Percentiles rank a stretch among this genome's conserved stretches.
phyloP scores from a whole-genome alignment of 768 basidiomycete species.

The Russula sp. region DNA sequence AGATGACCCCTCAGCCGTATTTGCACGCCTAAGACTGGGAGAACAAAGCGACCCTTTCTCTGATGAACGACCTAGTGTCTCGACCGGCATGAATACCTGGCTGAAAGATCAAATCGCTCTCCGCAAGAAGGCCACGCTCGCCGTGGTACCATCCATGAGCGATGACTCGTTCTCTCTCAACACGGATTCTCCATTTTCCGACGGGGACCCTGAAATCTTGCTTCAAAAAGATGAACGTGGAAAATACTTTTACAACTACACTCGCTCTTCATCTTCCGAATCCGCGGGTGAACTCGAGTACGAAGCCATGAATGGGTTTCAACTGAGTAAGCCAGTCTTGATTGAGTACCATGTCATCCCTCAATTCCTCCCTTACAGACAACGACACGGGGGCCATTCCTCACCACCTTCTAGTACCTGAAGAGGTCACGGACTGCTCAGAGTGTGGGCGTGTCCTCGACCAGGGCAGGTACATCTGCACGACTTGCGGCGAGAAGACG shows the following conservation, averaged over 20 bases:
- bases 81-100: conserved; percentile 12
- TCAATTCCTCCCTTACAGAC: not conserved
- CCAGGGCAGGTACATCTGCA: conserved; percentile 84
- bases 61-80: conserved; percentile 4
- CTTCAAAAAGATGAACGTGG: conserved; percentile 14
- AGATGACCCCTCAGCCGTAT: conserved; percentile 9
- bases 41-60: not conserved
- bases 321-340: conserved; percentile 3
- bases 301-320: conserved; percentile 1
- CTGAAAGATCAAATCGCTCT: conserved; percentile 11
- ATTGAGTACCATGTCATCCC: not conserved
- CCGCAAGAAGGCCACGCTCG: not conserved
- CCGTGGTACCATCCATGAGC: conserved; percentile 7
- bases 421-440: conserved; percentile 73
- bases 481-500: conserved; percentile 75
- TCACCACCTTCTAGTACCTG: conserved; percentile 44
- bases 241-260: conserved; percentile 8
- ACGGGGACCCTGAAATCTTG: not conserved
- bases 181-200: conserved; percentile 14
- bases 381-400: conserved; percentile 28
- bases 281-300: conserved; percentile 14
- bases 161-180: conserved; percentile 20
- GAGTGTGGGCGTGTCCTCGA: conserved; percentile 69
- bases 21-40: conserved; percentile 15
- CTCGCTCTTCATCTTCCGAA: conserved; percentile 5